Evolutionary conservation across 345 rosid genomes (phyloP), one percentile per base, ranked within the genome.

Genomic region (Eutrema heterophyllum): DNA sequence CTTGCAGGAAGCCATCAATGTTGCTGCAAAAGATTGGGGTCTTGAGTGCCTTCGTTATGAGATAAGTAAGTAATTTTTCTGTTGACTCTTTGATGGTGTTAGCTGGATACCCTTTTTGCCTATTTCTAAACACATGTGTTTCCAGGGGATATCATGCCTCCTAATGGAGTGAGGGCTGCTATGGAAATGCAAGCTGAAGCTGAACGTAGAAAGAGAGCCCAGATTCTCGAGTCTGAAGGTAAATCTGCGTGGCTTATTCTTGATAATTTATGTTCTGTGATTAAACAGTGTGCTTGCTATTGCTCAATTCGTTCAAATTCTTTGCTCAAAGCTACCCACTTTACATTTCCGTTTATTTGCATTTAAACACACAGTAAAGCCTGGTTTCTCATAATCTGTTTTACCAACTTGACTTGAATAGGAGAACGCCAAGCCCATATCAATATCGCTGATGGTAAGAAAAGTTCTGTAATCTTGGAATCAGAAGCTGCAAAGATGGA

Each of bases 131-230:
- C 44, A 10, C 49, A 49, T 77, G 50, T 68, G 58, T 68, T 15
- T 68, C 26, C 70, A 96, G 99, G 96, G 97, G 99, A 90, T 81
- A 92, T 96, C 82, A 84, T 89, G 83, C 98, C 98, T 24, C 99
- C 98, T 56, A 81, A 84, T 50, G 97, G 97, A 72, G 91, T 96
- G 79, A 84, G 86, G 78, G 86, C 72, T 70, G 99, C 99, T 75
- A 96, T 96, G 99, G 99, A 92, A 83, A 88, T 90, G 98, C 99
- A 96, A 78, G 98, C 97, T 73, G 99, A 96, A 84, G 99, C 98
- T 58, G 98, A 96, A 68, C 96, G 95, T 73, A 96, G 81, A 78
- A 90, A 81, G 83, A 86, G 98, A 82, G 96, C 98, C 72, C 97
- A 88, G 82, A 82, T 96, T 78, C 92, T 92, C 45, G 93, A 96